Conservation (phyloP, 768 basidiomycete genomes). For the Boletus fagicola region DNA sequence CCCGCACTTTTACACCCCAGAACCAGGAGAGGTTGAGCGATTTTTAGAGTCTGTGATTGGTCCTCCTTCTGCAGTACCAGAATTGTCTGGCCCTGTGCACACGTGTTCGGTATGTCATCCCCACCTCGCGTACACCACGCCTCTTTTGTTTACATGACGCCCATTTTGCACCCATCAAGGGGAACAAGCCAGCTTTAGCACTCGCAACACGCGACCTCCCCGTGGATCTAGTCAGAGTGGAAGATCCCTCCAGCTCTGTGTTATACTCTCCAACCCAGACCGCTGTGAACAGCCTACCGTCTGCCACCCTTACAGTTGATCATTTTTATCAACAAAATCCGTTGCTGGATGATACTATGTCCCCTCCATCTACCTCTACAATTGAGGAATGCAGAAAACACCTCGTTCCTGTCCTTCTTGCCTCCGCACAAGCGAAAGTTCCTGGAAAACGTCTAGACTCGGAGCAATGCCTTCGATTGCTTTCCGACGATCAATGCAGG, state of each 20-base stretch:
- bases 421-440: constrained; percentile 18
- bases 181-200: constrained; percentile 8
- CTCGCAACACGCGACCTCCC: constrained; percentile 18
- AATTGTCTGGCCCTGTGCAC: background rate
- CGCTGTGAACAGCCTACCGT: constrained; percentile 7
- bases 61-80: background rate
- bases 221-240: background rate
- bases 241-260: constrained; percentile 2
- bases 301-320: constrained; percentile 4
- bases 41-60: constrained; percentile 28
- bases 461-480: constrained; percentile 23
- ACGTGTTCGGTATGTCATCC: constrained; percentile 22
- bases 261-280: constrained; percentile 14
- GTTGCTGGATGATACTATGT: constrained; percentile 9
- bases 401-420: constrained; percentile 26
- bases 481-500: constrained; percentile 29
- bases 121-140: constrained; percentile 4
- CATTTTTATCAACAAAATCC: constrained; percentile 1
- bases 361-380: constrained; percentile 7
- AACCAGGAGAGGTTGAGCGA: constrained; percentile 25
- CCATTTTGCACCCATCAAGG: constrained; percentile 3
- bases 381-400: constrained; percentile 28
- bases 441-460: constrained; percentile 11
- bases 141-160: constrained; percentile 4
- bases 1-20: constrained; percentile 19